Evolutionary conservation across 1,284 basidiomycete genomes (phyloP), one percentile per base, ranked within the genome.

Genomic region (Waitea zeae): DNA sequence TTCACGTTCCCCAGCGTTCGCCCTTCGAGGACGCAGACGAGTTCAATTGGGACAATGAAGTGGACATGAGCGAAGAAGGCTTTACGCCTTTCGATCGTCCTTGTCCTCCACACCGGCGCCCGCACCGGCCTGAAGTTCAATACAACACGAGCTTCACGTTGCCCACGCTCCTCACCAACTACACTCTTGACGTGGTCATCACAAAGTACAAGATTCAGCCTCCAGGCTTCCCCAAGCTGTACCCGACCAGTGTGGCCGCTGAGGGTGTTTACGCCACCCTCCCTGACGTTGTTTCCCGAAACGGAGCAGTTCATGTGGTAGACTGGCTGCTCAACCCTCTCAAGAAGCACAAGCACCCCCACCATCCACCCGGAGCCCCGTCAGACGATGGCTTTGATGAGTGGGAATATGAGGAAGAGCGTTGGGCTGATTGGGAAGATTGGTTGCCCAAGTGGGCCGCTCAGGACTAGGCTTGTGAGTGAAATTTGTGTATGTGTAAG

Each of bases 391-490:
- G 53, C 38, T 38, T 47, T 22, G 41, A 50, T 9, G 33, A 41
- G 18, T 49, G 45, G 20, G 43, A 46, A 22, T 48, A 54, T 13
- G 40, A 52, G 14, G 45, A 54, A 26, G 42, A 48, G 14, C 52
- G 56, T 4, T 78, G 71, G 71, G 57, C 62, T 20, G 59, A 65
- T 40, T 78, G 77, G 76, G 67, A 77, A 50, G 59, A 68, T 33
- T 69, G 58, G 61, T 44, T 63, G 32, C 50, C 51, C 15, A 46
- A 44, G 24, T 63, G 59, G 60, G 61, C 56, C 7, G 7, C 24
- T 26, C 24, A 26, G 24, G 9, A 30, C 26, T 2, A 33, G 14
- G 12, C 20, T 17, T 6, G 20, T 30, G 5, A 12, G 24, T 13
- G n/a, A 7, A 26, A 26, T 26, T 26, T 26, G 22, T 26, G n/a